phyloP scores from a whole-genome alignment of 805 yeast species.

The Ogataea ganodermae region DNA sequence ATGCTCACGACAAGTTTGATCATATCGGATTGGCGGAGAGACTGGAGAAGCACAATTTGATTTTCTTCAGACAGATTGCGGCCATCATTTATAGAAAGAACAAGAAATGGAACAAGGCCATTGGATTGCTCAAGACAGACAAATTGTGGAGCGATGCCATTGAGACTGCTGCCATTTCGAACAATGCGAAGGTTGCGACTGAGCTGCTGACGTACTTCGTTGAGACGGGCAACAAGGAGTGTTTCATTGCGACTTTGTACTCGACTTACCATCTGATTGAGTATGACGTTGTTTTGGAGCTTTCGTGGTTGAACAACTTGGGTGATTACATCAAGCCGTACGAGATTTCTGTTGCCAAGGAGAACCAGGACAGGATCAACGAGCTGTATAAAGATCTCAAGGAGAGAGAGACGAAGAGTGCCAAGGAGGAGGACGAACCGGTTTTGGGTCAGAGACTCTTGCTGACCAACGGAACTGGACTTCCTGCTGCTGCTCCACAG shows the following conservation, averaged over 20 bases:
- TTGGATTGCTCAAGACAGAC: slow-evolving; percentile 85
- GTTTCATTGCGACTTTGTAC: slow-evolving; percentile 87
- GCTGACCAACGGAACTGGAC: slow-evolving; percentile 75
- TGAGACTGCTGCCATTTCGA: slow-evolving; percentile 84
- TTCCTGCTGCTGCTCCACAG: slow-evolving; percentile 39
- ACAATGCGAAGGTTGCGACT: slow-evolving; percentile 78
- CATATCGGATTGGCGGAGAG: slow-evolving; percentile 89
- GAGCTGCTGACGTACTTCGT: slow-evolving; percentile 90
- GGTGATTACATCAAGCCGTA: slow-evolving; percentile 89
- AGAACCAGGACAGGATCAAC: slow-evolving; percentile 66
- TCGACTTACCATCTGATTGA: slow-evolving; percentile 78
- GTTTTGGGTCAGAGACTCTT: slow-evolving; percentile 68
- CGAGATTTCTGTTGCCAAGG: slow-evolving; percentile 79
- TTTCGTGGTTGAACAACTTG: slow-evolving; percentile 87
- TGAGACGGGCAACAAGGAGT: slow-evolving; percentile 95
- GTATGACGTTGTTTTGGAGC: slow-evolving; percentile 82
- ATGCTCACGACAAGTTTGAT: slow-evolving; percentile 87
- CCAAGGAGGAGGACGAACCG: slow-evolving; percentile 48
- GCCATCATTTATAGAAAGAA: slow-evolving; percentile 92
- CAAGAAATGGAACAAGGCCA: slow-evolving; percentile 90
- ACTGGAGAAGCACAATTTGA: slow-evolving; percentile 85
- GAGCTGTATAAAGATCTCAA: slow-evolving; percentile 71
- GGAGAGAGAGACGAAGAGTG: slow-evolving; percentile 62
- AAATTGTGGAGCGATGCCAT: slow-evolving; percentile 94
- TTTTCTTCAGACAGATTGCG: slow-evolving; percentile 95